A percentile compares a stretch with the other conserved stretches of the same genome.
phyloP scores from a whole-genome alignment of 805 yeast genomes.

The Torulaspora quercuum region DNA sequence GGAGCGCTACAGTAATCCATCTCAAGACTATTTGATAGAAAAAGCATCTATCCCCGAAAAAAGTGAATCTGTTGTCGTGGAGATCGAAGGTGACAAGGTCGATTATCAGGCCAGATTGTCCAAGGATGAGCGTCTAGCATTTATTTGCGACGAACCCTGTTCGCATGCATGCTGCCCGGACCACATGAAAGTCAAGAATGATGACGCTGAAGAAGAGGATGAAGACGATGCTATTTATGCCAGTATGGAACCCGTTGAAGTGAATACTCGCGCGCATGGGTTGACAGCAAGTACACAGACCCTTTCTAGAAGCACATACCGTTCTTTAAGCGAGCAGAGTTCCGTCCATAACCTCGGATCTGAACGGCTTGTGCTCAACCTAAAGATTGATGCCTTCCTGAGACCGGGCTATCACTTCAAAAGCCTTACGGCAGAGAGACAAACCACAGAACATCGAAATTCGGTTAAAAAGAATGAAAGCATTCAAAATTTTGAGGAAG shows the following conservation, averaged over 20 bases:
- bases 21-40: too few relatives aligned
- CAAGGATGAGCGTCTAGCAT: conserved; percentile 21
- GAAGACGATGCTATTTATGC: conserved; percentile 13
- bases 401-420: not conserved
- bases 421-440: not conserved
- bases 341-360: not conserved
- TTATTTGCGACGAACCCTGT: conserved; percentile 17
- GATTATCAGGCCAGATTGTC: conserved; percentile 22
- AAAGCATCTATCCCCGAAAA: not conserved
- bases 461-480: conserved; percentile 37
- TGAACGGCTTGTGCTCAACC: not conserved
- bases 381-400: not conserved
- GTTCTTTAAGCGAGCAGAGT: conserved; percentile 6
- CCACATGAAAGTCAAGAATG: conserved; percentile 1
- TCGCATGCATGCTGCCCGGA: conserved; percentile 7
- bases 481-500: conserved; percentile 46
- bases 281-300: conserved; percentile 1
- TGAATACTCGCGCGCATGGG: conserved; percentile 19
- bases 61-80: conserved; percentile 19
- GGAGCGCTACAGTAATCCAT: conserved; percentile 7
- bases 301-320: conserved; percentile 5
- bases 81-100: conserved; percentile 24
- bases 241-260: conserved; percentile 18
- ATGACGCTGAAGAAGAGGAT: conserved; percentile 4
- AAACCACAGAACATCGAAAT: conserved; percentile 12